phyloP scores from a whole-genome alignment of 2,329 filamentous ascomycete genomes.

The Apiospora malaysiana region DNA sequence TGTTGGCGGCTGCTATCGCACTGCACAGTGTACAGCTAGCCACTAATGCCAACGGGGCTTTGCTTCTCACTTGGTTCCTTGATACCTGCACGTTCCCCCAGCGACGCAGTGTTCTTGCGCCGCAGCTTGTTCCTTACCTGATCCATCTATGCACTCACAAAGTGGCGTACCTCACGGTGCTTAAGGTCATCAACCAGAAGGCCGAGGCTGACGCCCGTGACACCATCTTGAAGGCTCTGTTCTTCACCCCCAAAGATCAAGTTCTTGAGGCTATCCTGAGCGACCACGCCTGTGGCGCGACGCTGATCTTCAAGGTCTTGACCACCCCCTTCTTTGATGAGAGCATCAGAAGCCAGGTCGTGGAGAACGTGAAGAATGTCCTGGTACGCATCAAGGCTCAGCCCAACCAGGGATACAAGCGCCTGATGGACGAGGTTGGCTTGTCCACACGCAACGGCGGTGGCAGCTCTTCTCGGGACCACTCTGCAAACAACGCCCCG shows the following conservation, averaged over 20 bases:
- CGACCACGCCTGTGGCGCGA: slow-evolving; percentile 91
- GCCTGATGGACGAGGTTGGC: slow-evolving; percentile 97
- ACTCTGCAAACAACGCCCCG: slow-evolving; percentile 49
- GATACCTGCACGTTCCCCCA: slow-evolving; percentile 97
- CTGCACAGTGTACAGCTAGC: slow-evolving; percentile 95
- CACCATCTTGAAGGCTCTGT: slow-evolving; percentile 85
- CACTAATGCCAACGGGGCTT: slow-evolving; percentile 92
- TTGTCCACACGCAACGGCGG: slow-evolving; percentile 69
- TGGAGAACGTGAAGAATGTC: slow-evolving; percentile 91
- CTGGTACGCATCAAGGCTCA: slow-evolving; percentile 90
- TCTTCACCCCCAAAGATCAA: slow-evolving; percentile 88
- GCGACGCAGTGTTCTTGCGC: slow-evolving; percentile 88
- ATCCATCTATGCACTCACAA: slow-evolving; percentile 98
- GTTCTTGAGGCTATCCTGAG: slow-evolving; percentile 87
- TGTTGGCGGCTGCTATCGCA: slow-evolving; percentile 94
- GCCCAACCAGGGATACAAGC: slow-evolving; percentile 95
- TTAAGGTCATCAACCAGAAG: slow-evolving; percentile 98
- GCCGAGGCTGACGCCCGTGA: slow-evolving; percentile 92
- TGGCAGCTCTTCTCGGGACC: slow-evolving; percentile 51
- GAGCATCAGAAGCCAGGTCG: slow-evolving; percentile 81
- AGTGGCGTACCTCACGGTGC: slow-evolving; percentile 93
- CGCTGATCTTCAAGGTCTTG: slow-evolving; percentile 96
- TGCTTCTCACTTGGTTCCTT: slow-evolving; percentile 95
- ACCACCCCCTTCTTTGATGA: slow-evolving; percentile 98
- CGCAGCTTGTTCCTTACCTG: slow-evolving; percentile 88